Base-by-base conservation (phyloP, 208 protist species). In the Acanthamoeba culbertsoni region DNA sequence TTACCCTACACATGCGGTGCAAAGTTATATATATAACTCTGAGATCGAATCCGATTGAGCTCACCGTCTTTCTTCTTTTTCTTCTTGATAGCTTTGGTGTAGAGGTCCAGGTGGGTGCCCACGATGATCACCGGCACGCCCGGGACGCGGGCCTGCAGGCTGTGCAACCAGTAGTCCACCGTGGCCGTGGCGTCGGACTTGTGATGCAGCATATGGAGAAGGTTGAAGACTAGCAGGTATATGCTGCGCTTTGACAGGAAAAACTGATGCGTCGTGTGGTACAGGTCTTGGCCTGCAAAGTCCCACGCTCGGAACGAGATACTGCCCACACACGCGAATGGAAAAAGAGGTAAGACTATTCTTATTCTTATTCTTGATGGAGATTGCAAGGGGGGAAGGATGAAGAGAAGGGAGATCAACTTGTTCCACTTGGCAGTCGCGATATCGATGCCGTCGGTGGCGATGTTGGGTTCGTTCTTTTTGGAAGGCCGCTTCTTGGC, bases 271-370 rank as follows among this genome's bases (percentile, higher is more conserved):
- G 86, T 92, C 2, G 86, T 92, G 55, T 92, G 86, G 37, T 92
- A 92, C 45, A 92, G 48, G 7, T 92, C 86, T 42, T 92, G 86
- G 0, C 86, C 86, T 26, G 86, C 86, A 53, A 92, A 92, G 40
- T 92, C 86, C 86, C 86, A 92, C 53, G 86, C 86, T 48, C 86
- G 57, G 62, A 92, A 92, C 62, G 86, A 71, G 28, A 92, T 92
- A 31, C 86, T 92, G 31, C 35, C 6, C 7, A 45, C 28, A 77
- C 26, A 37, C 28, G 2, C 62, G 33, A 4, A 10, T 42, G 35
- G 35, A 62, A 63, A 6, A 86, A 40, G 23, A 3, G 2, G n/a
- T 55, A 12, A 86, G n/a, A 7, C 26, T 20, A 82, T 82, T 82
- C 65, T 14, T 1, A 89, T 57, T 40, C 65, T n/a, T n/a, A n/a